These are phyloP conservation scores for Picea engelmannii DNA, from an alignment of 83 land plant genomes.

Conservation along the genomic window DNA sequence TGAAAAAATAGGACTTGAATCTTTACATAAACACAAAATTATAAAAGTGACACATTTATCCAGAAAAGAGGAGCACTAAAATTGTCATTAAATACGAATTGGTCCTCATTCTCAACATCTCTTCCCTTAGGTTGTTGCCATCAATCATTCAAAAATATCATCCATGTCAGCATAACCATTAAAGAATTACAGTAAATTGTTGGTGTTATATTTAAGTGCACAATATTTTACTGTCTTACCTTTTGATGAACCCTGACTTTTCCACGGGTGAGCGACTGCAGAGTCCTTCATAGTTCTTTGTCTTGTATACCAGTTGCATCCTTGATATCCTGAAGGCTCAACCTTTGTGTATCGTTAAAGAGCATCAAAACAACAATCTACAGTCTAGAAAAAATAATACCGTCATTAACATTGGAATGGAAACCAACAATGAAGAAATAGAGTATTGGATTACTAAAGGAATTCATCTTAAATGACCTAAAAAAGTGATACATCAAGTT, in stretches of 20 bases:
- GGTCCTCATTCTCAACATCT: conserved; percentile 93
- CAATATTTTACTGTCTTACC: conserved; percentile 31
- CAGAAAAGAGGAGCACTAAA: conserved; percentile 96
- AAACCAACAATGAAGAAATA: neutral
- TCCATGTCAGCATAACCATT: neutral
- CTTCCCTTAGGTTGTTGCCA: conserved; percentile 91
- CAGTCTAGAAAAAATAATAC: conserved; percentile 11
- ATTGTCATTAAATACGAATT: conserved; percentile 87
- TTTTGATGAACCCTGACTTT: conserved; percentile 94
- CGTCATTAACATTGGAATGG: neutral
- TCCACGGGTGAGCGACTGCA: conserved; percentile 98
- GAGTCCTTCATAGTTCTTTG: conserved; percentile 94
- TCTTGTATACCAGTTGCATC: conserved; percentile 79
- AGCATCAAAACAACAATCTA: conserved; percentile 98
- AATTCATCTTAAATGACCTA: conserved; percentile 63
- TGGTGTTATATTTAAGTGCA: neutral
- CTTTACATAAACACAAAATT: neutral
- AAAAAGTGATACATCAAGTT: conserved; percentile 96
- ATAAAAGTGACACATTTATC: conserved; percentile 77
- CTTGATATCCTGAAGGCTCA: conserved; percentile 93
- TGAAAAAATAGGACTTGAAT: neutral
- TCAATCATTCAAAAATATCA: neutral
- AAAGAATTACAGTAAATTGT: neutral
- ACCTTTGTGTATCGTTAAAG: conserved; percentile 84
- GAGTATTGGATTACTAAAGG: neutral